Evolutionary conservation across 2,329 filamentous ascomycete species (phyloP).

Genomic region (Ceratocystis alfenasii): DNA sequence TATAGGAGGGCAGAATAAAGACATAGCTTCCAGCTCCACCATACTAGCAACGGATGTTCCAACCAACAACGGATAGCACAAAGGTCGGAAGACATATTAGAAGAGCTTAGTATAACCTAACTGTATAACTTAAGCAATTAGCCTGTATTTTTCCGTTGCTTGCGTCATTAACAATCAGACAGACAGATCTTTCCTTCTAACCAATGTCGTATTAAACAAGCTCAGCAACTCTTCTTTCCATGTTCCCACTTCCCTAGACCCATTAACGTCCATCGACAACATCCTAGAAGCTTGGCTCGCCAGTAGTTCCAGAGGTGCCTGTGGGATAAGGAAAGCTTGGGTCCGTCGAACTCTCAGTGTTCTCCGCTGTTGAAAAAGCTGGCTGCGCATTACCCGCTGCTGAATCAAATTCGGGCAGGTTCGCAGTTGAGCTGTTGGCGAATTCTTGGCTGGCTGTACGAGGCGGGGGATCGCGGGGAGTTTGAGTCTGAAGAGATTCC

Average conservation of each 20-base stretch:
- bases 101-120: background rate
- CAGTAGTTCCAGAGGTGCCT: background rate
- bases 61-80: background rate
- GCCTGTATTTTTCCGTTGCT: background rate
- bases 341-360: background rate
- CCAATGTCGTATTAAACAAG: background rate
- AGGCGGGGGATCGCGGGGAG: slow-evolving; percentile 13
- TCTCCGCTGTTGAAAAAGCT: slow-evolving; percentile 27
- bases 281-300: background rate
- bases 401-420: slow-evolving; percentile 28
- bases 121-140: background rate
- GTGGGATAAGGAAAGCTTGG: slow-evolving; percentile 11
- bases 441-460: slow-evolving; percentile 19
- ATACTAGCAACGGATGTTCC: background rate
- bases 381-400: slow-evolving; percentile 25
- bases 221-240: background rate
- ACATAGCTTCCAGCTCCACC: background rate
- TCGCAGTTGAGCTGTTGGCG: slow-evolving; percentile 23
- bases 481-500: slow-evolving; percentile 9
- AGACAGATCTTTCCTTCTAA: background rate
- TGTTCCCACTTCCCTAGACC: background rate
- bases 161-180: background rate
- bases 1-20: background rate
- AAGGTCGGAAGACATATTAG: background rate
- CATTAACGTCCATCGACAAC: background rate